Percentiles rank a stretch among this genome's conserved stretches.
phyloP scores from a whole-genome alignment of 1,284 basidiomycete genomes.

The Phellinidium pouzarii region DNA sequence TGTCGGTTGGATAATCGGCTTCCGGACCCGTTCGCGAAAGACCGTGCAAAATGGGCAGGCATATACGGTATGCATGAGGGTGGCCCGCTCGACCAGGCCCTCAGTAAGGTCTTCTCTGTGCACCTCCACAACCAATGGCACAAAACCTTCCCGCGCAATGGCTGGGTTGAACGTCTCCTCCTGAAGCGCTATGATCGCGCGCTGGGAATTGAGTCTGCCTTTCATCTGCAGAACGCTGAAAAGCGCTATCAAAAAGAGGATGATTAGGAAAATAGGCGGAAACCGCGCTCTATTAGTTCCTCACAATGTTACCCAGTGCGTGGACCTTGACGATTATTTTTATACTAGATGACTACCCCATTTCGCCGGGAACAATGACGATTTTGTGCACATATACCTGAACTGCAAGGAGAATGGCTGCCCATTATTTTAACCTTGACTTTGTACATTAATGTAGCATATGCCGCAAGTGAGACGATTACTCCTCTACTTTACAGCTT shows the following conservation, averaged over 20 bases:
- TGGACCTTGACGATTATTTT: not conserved
- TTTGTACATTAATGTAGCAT: not conserved
- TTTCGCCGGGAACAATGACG: not conserved
- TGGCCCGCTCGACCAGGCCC: conserved; percentile 58
- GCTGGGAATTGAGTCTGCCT: conserved; percentile 13
- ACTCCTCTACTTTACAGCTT: not conserved
- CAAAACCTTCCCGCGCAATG: conserved; percentile 66
- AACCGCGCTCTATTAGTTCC: not conserved
- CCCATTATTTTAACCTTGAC: not conserved
- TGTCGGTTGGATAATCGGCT: conserved; percentile 87
- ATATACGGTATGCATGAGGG: conserved; percentile 50
- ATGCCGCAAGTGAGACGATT: not conserved
- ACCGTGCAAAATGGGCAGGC: conserved; percentile 57
- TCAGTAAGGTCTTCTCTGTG: conserved; percentile 75
- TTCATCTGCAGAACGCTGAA: not conserved
- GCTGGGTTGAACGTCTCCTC: conserved; percentile 78
- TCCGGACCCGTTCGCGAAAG: conserved; percentile 78
- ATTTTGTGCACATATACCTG: not conserved
- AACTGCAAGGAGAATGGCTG: not conserved
- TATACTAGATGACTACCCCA: not conserved
- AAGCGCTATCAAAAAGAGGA: conserved; percentile 6
- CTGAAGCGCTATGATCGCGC: conserved; percentile 51
- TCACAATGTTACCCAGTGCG: not conserved
- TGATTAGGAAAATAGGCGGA: conserved; percentile 1
- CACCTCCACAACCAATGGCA: conserved; percentile 94